Evolutionary conservation across 2,329 filamentous ascomycete genomes (phyloP), one percentile per base, ranked within the genome.

Genomic region (Simplicillium aogashimaense): DNA sequence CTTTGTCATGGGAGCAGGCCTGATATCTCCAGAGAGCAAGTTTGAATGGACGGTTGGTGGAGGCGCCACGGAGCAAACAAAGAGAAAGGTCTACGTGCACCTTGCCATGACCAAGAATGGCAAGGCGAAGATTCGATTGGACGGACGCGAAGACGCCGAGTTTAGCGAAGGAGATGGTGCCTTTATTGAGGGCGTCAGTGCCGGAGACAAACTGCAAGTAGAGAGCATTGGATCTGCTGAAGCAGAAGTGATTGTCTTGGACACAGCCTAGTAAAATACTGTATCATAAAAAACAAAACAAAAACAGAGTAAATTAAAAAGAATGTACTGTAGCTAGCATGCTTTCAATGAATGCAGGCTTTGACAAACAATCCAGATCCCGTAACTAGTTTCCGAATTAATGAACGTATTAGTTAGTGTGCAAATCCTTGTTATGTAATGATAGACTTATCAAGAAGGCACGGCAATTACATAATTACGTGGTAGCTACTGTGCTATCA

Each of bases 101-200:
- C 48, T 94, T 40, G 74, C 87, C 14, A 90, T 89, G 84, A 80
- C 81, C 64, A 83, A 85, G 64, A 70, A 70, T 32, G 84, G 84
- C 17, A 83, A 79, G 49, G 74, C 84, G 30, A 86, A 77, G 67
- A 76, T 94, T 44, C 73, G 74, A 48, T 65, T 81, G 51, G 83
- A 72, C 53, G 77, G 77, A 2, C 65, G 78, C 42, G 78, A 84
- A 35, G 78, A 83, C 46, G 74, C 75, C 0, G 61, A 64, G 48
- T 57, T 94, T 14, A 66, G 64, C 1, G 87, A 94, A 61, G 87
- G 87, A 0, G 87, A 94, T 60, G 86, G 86, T 13, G 85, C 83
- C 1, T 92, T 86, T 59, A 65, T 94, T 7, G 78, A 81, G 7
- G 61, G 61, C 12, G 70, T 86, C 10, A 74, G 72, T 50, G 74